phyloP scores from a whole-genome alignment of 192 early-diverging fungal species.

The Coemansia guatemalensis region DNA sequence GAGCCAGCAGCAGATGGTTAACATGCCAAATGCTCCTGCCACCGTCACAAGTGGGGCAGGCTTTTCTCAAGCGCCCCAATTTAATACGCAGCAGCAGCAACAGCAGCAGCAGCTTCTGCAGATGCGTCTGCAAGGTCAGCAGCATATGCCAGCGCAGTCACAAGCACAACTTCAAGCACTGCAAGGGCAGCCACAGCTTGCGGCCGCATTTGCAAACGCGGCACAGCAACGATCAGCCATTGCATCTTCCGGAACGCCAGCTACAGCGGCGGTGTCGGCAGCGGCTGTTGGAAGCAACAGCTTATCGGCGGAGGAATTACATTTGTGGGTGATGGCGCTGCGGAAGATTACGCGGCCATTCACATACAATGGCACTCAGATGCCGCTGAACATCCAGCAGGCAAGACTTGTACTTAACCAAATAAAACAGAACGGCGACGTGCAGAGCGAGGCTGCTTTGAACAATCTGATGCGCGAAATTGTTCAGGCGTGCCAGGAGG shows the following conservation, averaged over 20 bases:
- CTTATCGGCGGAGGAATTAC: slow-evolving; percentile 15
- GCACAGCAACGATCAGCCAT: slow-evolving; percentile 19
- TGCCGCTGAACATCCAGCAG: slow-evolving; percentile 8
- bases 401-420: slow-evolving; percentile 12
- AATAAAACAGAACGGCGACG: slow-evolving; percentile 14
- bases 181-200: slow-evolving; percentile 21
- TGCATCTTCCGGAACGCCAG: not conserved
- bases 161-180: slow-evolving; percentile 19
- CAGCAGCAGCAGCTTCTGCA: slow-evolving; percentile 24
- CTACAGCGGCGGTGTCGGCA: slow-evolving; percentile 4
- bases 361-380: slow-evolving; percentile 10
- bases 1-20: not conserved
- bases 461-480: slow-evolving; percentile 1
- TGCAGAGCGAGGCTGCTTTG: slow-evolving; percentile 11
- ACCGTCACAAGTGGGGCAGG: not conserved
- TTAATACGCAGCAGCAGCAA: not conserved
- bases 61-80: slow-evolving; percentile 6
- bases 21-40: not conserved
- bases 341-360: slow-evolving; percentile 24
- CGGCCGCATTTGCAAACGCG: slow-evolving; percentile 16
- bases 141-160: slow-evolving; percentile 2
- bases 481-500: slow-evolving; percentile 2
- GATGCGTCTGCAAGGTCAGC: slow-evolving; percentile 21
- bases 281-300: not conserved
- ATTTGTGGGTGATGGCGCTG: slow-evolving; percentile 17